Evolutionary conservation across 2,329 filamentous ascomycete species (phyloP), one percentile per base, ranked within the genome.

Genomic region (Aspergillus alliaceus): DNA sequence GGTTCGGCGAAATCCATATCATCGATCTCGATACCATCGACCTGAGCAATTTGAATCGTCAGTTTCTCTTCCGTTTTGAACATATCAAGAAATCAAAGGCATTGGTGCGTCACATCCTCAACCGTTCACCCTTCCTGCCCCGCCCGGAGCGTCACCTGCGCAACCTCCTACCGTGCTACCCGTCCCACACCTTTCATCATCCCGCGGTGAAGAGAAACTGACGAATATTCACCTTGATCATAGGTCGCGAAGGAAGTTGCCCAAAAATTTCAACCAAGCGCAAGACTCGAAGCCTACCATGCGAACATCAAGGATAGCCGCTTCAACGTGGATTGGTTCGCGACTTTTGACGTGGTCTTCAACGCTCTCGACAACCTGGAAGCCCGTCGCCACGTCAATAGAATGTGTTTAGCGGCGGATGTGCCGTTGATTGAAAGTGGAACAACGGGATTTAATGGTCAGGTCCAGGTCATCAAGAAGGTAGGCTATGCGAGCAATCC

Each of bases 1-100:
- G 93, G 64, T 99, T 96, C 67, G 91, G 91, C 64, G 90, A 96
- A 77, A 87, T 98, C 51, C 90, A 96, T 75, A 88, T 98, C 46
- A 91, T 99, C 65, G 95, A 99, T 75, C 89, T 99, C 59, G 95
- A 99, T 75, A 99, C 95, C 1, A 98, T 99, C 77, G 95, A 99
- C 72, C 83, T 99, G 22, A 96, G 92, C 78, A 99, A 99, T 72
- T 84, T 99, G 51, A 99, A 99, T 69, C 90, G 95, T 54, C 95
- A 99, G 75, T 99, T 99, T 69, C 86, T 99, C 48, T 99, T 99
- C 75, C 86, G 93, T 59, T 89, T 93, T 68, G 93, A 98, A 73
- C 95, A 99, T 71, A 98, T 99, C 77, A 98, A 97, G 77, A 96
- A 96, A 75, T 86, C 93, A 1, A 99, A 99, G 73, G 93, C 95